Percentiles rank a stretch among this genome's conserved stretches.
Conservation (phyloP, 345 rosid genomes). For the Moringa oleifera region DNA sequence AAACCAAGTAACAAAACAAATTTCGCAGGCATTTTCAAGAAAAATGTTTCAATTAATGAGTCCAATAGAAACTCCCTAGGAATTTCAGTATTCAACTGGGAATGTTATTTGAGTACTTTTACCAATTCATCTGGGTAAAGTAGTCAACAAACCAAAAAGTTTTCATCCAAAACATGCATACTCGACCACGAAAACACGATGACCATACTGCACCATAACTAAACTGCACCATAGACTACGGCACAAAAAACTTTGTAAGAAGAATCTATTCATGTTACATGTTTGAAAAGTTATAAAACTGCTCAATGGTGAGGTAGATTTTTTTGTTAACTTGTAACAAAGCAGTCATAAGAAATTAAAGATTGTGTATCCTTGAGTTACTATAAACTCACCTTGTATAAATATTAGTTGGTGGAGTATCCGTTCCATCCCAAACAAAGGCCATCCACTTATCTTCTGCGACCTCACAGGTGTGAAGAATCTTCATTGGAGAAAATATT, state of each 20-base stretch:
- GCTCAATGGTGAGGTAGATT: neutral
- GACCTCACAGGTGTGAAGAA: constrained; percentile 47
- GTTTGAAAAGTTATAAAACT: neutral
- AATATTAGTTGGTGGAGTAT: constrained; percentile 47
- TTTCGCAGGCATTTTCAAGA: too few species aligned
- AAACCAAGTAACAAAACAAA: too few species aligned
- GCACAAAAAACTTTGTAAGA: neutral
- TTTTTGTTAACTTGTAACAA: neutral
- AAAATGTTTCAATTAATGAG: too few species aligned
- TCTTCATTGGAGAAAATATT: constrained; percentile 30
- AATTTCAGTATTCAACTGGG: too few species aligned
- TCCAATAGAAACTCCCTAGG: neutral
- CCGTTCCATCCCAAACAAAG: constrained; percentile 89
- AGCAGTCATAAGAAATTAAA: neutral
- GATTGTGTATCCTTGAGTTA: neutral
- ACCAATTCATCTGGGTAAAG: too few species aligned
- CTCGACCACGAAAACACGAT: neutral
- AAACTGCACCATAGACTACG: neutral
- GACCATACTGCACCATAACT: neutral
- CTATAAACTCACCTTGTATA: constrained; percentile 38
- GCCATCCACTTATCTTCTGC: constrained; percentile 30
- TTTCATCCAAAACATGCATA: neutral
- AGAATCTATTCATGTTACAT: neutral
- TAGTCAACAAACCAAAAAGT: too few species aligned
- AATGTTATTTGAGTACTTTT: too few species aligned